Evolutionary conservation across 306 rosid species (phyloP), one percentile per base, ranked within the genome.

Genomic region (Oxytropis ochrocephala): DNA sequence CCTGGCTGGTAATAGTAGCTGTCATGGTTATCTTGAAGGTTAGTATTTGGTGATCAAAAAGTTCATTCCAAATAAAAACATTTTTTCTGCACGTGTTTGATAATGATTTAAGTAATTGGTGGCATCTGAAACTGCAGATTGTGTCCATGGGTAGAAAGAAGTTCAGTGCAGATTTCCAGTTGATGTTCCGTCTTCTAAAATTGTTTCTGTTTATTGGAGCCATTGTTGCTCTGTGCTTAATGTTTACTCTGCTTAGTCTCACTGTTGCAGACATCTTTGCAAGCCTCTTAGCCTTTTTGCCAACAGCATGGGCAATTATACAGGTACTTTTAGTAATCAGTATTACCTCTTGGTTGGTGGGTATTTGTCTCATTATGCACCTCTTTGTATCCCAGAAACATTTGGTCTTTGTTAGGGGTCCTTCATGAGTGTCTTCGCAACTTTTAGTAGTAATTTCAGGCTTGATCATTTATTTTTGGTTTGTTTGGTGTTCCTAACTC

Each of bases 111-210:
- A 71, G 56, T 59, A 43, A 76, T 44, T 79, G 74, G 60, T 77
- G 63, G 39, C 39, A 68, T 41, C 62, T 59, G 62, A 77, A 82
- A 82, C 75, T 81, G 80, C 91, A 94, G 99, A 82, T 91, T 33
- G 97, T 91, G 27, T 91, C 97, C 55, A 32, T 91, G 91, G 99
- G 99, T 38, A 87, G 95, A 80, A 87, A 88, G 87, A 81, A 73
- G 76, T 94, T 91, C 80, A 91, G 99, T 24, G 97, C 97, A 63
- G 97, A 94, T 78, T 91, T 91, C 81, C 99, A 94, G 86, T 79
- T 94, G 79, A 79, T 94, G 97, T 94, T 94, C 76, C 91, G 99
- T 57, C 94, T 94, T 82, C 86, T 91, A 63, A 94, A 94, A 81
- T 72, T 94, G 72, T 77, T 85, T 61, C 83, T 94, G 74, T 90